Conservation (phyloP, 352 stramenopile species). For the Phytophthora meadii region DNA sequence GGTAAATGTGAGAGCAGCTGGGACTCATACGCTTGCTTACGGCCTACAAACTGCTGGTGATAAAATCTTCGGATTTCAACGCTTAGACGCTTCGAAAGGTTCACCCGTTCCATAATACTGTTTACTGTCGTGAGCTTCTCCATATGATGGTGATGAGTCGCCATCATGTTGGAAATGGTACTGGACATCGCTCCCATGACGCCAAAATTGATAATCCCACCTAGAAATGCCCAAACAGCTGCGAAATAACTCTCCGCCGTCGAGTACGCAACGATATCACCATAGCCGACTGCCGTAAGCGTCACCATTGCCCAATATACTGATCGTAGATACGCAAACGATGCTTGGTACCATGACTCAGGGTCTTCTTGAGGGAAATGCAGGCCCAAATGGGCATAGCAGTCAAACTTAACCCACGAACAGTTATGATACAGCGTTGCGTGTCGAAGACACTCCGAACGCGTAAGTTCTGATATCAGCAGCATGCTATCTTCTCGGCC, state of each 20-base stretch:
- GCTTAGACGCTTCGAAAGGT: slow-evolving; percentile 49
- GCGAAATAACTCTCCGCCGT: slow-evolving; percentile 71
- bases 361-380: slow-evolving; percentile 40
- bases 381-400: slow-evolving; percentile 56
- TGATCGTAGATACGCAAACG: slow-evolving; percentile 70
- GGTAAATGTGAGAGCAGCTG: slow-evolving; percentile 62
- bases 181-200: slow-evolving; percentile 79
- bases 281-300: slow-evolving; percentile 77
- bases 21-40: slow-evolving; percentile 66
- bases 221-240: slow-evolving; percentile 66
- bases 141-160: slow-evolving; percentile 57
- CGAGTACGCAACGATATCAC: slow-evolving; percentile 38
- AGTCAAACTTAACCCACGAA: slow-evolving; percentile 74
- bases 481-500: neutral
- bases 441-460: slow-evolving; percentile 46
- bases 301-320: slow-evolving; percentile 78
- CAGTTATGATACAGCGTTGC: slow-evolving; percentile 61
- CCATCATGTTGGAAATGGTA: slow-evolving; percentile 69
- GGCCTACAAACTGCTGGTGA: slow-evolving; percentile 71
- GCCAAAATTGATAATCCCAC: slow-evolving; percentile 78
- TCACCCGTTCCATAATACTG: slow-evolving; percentile 55
- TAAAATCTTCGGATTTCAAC: slow-evolving; percentile 58
- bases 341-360: slow-evolving; percentile 46
- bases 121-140: slow-evolving; percentile 73
- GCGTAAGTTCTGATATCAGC: slow-evolving; percentile 32